A percentile compares a stretch with the other conserved stretches of the same genome.
These are phyloP conservation scores for Leptosphaerulina australis DNA, from an alignment of 2,329 filamentous ascomycete genomes.

Conservation along the genomic window DNA sequence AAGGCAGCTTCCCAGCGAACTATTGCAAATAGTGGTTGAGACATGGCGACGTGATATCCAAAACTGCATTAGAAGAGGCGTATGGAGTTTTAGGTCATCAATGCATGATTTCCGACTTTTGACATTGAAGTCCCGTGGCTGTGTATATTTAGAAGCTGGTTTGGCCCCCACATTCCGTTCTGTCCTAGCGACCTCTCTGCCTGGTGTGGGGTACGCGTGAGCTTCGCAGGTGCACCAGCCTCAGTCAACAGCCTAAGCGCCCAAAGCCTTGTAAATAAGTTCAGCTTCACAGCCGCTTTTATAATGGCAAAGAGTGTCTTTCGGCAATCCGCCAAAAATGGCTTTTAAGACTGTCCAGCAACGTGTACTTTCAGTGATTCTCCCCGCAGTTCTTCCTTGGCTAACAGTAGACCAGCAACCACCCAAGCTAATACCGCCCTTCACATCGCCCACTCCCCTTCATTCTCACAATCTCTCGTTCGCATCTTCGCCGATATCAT, in stretches of 20 bases:
- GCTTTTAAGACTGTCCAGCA: constrained; percentile 20
- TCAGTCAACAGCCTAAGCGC: neutral
- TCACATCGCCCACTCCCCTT: constrained; percentile 32
- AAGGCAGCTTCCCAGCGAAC: constrained; percentile 81
- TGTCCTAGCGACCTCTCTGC: constrained; percentile 2
- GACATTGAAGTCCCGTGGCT: neutral
- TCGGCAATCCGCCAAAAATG: constrained; percentile 19
- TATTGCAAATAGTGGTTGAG: constrained; percentile 63
- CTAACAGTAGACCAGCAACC: neutral
- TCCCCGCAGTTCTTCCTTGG: neutral
- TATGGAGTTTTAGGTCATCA: constrained; percentile 7
- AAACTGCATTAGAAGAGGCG: constrained; percentile 34
- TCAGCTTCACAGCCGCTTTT: neutral
- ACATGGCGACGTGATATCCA: constrained; percentile 24
- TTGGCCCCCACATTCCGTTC: constrained; percentile 1
- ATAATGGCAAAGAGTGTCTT: neutral
- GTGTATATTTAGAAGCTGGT: neutral
- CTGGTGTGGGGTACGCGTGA: neutral
- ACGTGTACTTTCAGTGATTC: neutral
- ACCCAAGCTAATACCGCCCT: constrained; percentile 29
- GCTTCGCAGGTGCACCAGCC: constrained; percentile 3
- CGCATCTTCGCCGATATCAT: constrained; percentile 19
- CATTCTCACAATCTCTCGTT: constrained; percentile 1
- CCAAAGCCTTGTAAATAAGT: neutral
- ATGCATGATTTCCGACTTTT: neutral